phyloP scores from a whole-genome alignment of 1,139 yeast species.

The Neolecta irregularis region DNA sequence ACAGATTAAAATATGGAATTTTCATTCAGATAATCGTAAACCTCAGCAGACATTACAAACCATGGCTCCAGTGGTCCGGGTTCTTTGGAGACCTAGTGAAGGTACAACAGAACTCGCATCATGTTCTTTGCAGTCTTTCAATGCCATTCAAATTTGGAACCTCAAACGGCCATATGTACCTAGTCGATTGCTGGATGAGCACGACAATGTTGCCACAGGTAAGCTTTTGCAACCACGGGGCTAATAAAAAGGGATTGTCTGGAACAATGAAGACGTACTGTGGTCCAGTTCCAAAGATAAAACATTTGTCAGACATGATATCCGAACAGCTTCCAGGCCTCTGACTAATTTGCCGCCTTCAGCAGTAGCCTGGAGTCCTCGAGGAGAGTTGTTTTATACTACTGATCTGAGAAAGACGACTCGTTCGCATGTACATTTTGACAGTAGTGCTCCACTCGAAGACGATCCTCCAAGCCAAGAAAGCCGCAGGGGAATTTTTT shows the following conservation, averaged over 20 bases:
- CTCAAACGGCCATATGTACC: constrained; percentile 65
- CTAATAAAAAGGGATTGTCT: constrained; percentile 17
- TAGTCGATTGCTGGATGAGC: constrained; percentile 42
- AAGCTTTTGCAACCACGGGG: constrained; percentile 18
- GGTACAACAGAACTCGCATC: constrained; percentile 45
- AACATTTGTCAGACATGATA: constrained; percentile 40
- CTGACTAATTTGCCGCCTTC: constrained; percentile 39
- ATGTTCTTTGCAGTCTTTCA: constrained; percentile 55
- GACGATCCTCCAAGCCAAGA: background rate
- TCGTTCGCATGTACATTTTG: constrained; percentile 1
- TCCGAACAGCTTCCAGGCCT: constrained; percentile 36
- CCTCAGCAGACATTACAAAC: constrained; percentile 66
- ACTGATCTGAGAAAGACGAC: too few relatives aligned
- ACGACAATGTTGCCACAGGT: constrained; percentile 37
- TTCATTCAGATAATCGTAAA: constrained; percentile 30
- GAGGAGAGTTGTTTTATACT: constrained; percentile 14
- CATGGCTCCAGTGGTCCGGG: constrained; percentile 61
- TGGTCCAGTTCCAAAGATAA: constrained; percentile 41
- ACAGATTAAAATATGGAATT: constrained; percentile 65
- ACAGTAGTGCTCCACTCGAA: background rate
- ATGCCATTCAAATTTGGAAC: constrained; percentile 58
- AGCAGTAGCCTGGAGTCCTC: constrained; percentile 43
- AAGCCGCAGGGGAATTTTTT: constrained; percentile 1
- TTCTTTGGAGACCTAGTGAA: constrained; percentile 40
- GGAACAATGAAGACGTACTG: constrained; percentile 36